Base-by-base conservation (phyloP, 2,329 filamentous ascomycete species). In the Neospermospora avenae region DNA sequence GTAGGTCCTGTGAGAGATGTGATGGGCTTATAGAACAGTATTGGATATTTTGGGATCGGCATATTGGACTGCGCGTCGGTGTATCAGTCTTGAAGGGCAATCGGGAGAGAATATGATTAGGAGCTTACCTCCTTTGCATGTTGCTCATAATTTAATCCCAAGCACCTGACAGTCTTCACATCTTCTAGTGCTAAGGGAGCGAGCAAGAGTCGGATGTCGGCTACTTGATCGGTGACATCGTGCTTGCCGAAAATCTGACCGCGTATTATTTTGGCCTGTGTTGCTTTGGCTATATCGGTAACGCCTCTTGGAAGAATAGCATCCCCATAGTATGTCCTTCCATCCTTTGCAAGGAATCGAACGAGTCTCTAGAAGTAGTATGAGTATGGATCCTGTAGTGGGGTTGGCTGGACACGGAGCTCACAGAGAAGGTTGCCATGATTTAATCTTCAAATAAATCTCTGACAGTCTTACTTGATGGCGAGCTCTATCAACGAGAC, bases 21-120 rank as follows among this genome's bases (percentile, higher is more conserved):
- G 6, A 79, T 72, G 3, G 89, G 88, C 74, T 91, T 91, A 76
- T 85, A 87, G 74, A 93, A 93, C 18, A 93, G 75, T 10, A 91
- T 80, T 0, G 90, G 90, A 65, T 85, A 89, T 68, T 84, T 81
- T 1, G 89, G 89, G 61, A 89, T 80, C 1, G 88, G 81, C 76
- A 90, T 81, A 62, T 84, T 84, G 25, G 86, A 81, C 77, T 81
- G 54, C n/a, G n/a, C n/a, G n/a, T n/a, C n/a, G n/a, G n/a, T n/a
- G n/a, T n/a, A n/a, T n/a, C n/a, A n/a, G n/a, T n/a, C n/a, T n/a
- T n/a, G n/a, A n/a, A n/a, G n/a, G n/a, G n/a, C n/a, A n/a, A n/a
- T 44, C 57, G 8, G 18, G 52, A 2, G 42, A 20, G 51, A 7
- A 24, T 8, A 14, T 10, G 13, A 13, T 31, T 18, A 22, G 10